A percentile compares a stretch with the other conserved stretches of the same genome.
These are phyloP conservation scores for Gynochthodes officinalis DNA, from an alignment of 257 asterid genomes.

Conservation along the genomic window DNA sequence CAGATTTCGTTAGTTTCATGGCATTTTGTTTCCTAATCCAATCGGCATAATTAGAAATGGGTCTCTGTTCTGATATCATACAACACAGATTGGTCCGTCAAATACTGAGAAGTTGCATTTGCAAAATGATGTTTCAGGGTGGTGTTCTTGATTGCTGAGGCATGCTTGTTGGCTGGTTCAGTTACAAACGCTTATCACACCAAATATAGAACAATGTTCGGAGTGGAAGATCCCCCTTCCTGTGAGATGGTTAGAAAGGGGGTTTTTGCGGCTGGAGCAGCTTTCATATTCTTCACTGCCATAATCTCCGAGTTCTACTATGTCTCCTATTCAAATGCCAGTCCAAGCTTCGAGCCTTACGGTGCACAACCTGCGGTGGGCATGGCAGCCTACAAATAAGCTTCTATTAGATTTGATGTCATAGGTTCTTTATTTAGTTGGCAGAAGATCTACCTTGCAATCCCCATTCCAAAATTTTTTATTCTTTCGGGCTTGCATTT, in stretches of 20 bases:
- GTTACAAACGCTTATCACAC: slow-evolving; percentile 90
- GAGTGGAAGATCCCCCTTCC: slow-evolving; percentile 47
- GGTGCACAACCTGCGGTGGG: slow-evolving; percentile 67
- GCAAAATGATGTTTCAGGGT: slow-evolving; percentile 49
- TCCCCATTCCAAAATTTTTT: slow-evolving; percentile 8
- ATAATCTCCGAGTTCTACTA: slow-evolving; percentile 75
- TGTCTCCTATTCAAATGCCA: slow-evolving; percentile 51
- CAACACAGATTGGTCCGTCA: background rate
- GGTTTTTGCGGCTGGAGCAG: slow-evolving; percentile 92
- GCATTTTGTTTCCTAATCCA: background rate
- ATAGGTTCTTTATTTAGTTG: slow-evolving; percentile 28
- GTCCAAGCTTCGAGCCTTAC: slow-evolving; percentile 35
- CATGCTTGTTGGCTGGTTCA: slow-evolving; percentile 83
- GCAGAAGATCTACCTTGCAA: slow-evolving; percentile 13
- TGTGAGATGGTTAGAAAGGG: slow-evolving; percentile 92
- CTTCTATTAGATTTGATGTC: slow-evolving; percentile 13
- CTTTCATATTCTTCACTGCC: slow-evolving; percentile 65
- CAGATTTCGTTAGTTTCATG: background rate
- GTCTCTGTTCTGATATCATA: background rate
- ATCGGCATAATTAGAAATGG: background rate
- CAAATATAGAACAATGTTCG: slow-evolving; percentile 48
- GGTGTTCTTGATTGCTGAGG: slow-evolving; percentile 68
- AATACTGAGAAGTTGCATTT: background rate
- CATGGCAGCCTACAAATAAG: slow-evolving; percentile 67
- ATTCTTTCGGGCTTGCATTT: slow-evolving; percentile 14